Percentiles rank a stretch among this genome's conserved stretches.
Conservation (phyloP, 495 filamentous ascomycete species). For the Tuber magnatum region DNA sequence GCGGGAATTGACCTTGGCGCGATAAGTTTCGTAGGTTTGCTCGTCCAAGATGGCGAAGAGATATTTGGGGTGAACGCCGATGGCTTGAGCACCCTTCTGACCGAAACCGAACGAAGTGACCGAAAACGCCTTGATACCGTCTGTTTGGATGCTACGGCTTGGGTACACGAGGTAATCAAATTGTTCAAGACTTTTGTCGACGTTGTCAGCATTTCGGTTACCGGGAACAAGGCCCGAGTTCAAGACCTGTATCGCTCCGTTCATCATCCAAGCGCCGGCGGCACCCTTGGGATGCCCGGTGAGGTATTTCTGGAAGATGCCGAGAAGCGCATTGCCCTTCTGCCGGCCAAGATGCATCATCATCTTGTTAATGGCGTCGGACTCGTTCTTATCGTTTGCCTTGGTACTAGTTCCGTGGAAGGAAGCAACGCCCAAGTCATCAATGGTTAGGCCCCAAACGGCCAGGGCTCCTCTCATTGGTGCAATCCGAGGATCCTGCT, state of each 20-base stretch:
- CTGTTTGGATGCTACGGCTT: conserved; percentile 89
- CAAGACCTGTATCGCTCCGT: conserved; percentile 89
- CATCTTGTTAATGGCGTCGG: conserved; percentile 94
- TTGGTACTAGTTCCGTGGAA: conserved; percentile 99
- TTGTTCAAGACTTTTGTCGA: conserved; percentile 90
- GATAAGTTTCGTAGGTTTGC: conserved; percentile 73
- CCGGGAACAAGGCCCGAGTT: conserved; percentile 90
- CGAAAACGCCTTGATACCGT: conserved; percentile 95
- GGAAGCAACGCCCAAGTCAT: conserved; percentile 87
- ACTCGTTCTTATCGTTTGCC: conserved; percentile 99
- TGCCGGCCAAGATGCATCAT: conserved; percentile 86
- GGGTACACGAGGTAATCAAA: conserved; percentile 98
- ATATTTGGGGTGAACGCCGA: conserved; percentile 94
- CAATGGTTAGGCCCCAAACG: conserved; percentile 95
- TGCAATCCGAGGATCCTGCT: conserved; percentile 83
- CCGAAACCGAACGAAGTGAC: conserved; percentile 99
- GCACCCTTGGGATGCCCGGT: conserved; percentile 99
- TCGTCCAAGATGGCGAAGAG: conserved; percentile 90
- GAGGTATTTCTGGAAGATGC: conserved; percentile 99
- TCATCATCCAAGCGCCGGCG: conserved; percentile 99
- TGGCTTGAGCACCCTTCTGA: conserved; percentile 95
- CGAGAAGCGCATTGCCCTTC: conserved; percentile 91
- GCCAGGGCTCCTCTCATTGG: conserved; percentile 90
- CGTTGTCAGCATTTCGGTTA: conserved; percentile 96
- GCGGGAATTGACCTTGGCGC: conserved; percentile 74